Percentiles rank a stretch among this genome's conserved stretches.
Evolutionary conservation across 2,329 filamentous ascomycete genomes (phyloP).

Genomic region (Cryphonectria japonica): DNA sequence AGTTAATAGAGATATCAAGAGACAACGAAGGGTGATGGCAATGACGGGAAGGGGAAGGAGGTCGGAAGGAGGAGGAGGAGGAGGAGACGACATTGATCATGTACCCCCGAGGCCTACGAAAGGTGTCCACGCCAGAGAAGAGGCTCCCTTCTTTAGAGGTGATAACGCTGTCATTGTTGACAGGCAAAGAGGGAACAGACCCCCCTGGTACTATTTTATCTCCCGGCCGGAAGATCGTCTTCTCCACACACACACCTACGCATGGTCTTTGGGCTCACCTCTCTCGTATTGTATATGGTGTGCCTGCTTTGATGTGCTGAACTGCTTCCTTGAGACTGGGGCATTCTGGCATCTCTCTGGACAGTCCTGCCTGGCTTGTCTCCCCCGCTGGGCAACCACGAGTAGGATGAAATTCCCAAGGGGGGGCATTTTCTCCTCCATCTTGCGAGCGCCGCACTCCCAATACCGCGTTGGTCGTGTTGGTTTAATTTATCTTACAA

Average conservation of each 20-base stretch:
- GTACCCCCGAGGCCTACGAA: neutral
- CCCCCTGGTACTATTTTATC: neutral
- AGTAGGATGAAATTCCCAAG: neutral
- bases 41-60: neutral
- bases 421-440: neutral
- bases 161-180: neutral
- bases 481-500: neutral
- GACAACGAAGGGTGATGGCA: conserved; percentile 3
- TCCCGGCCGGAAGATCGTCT: neutral
- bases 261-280: too few relatives aligned
- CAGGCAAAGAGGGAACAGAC: neutral
- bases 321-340: neutral
- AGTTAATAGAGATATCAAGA: neutral
- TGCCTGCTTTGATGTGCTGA: neutral
- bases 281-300: too few relatives aligned
- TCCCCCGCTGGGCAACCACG: neutral
- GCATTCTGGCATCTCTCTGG: neutral
- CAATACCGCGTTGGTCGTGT: neutral
- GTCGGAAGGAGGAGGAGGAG: neutral
- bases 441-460: neutral
- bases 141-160: neutral
- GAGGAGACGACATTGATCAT: neutral
- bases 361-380: neutral
- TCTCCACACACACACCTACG: neutral
- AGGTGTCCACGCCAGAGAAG: neutral